Percentiles rank a stretch among this genome's conserved stretches.
phyloP scores from a whole-genome alignment of 1,139 yeast genomes.

The Hansenula anomala region DNA sequence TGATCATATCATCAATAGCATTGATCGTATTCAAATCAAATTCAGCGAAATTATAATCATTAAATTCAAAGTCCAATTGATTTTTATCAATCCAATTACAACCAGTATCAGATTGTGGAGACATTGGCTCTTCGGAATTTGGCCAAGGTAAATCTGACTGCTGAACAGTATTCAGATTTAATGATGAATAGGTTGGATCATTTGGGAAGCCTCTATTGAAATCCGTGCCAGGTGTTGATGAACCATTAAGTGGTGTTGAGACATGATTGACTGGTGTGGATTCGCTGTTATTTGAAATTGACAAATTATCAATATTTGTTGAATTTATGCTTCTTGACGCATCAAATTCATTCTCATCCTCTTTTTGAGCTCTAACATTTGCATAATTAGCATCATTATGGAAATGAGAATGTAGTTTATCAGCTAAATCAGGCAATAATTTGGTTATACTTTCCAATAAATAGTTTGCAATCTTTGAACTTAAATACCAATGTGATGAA shows the following conservation, averaged over 20 bases:
- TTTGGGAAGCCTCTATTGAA: background rate
- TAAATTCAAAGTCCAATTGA: slow-evolving; percentile 26
- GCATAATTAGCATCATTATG: slow-evolving; percentile 6
- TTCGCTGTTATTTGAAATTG: background rate
- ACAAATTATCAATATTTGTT: background rate
- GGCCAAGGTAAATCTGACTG: too few relatives aligned
- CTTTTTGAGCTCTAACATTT: background rate
- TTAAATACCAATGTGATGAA: slow-evolving; percentile 42
- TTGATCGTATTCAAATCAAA: slow-evolving; percentile 19
- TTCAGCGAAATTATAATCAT: slow-evolving; percentile 18
- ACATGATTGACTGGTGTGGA: too few relatives aligned
- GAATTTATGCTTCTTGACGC: background rate
- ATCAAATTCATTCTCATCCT: slow-evolving; percentile 1
- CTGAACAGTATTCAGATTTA: too few relatives aligned
- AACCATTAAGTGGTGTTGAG: too few relatives aligned
- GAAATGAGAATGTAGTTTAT: slow-evolving; percentile 19
- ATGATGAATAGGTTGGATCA: too few relatives aligned
- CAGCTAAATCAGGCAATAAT: slow-evolving; percentile 28
- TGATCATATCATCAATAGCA: slow-evolving; percentile 21
- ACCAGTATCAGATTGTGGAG: slow-evolving; percentile 45
- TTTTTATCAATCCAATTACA: slow-evolving; percentile 50
- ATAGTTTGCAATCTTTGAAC: slow-evolving; percentile 41
- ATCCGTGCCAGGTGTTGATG: background rate
- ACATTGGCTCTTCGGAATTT: slow-evolving; percentile 13
- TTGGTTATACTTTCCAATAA: slow-evolving; percentile 35